These are phyloP conservation scores for Thraustochytrium sp. DNA, from an alignment of 352 stramenopile genomes.

Conservation along the genomic window DNA sequence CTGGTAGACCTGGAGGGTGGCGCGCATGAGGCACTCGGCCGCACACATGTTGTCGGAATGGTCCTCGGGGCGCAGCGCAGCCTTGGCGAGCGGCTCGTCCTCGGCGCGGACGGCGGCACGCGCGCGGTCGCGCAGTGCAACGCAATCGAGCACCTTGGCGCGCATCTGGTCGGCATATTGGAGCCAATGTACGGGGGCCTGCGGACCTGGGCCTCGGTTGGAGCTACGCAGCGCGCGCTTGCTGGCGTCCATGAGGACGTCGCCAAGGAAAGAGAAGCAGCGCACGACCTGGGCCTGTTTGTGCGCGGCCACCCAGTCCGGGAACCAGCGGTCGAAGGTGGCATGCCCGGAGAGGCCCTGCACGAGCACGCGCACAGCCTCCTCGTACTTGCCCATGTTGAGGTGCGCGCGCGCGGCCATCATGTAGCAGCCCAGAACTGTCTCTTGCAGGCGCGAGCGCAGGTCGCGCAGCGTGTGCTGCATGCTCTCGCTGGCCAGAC, in stretches of 20 bases:
- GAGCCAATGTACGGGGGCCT: not conserved
- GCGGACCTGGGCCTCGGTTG: not conserved
- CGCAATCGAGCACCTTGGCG: not conserved
- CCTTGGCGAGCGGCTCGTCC: not conserved
- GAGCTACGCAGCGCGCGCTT: constrained; percentile 19
- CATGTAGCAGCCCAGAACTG: constrained; percentile 7
- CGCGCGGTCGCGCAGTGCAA: not conserved
- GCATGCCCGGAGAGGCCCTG: not conserved
- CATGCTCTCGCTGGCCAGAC: not conserved
- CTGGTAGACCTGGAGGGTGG: not conserved
- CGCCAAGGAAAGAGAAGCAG: not conserved
- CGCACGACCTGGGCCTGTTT: not conserved
- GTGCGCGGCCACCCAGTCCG: not conserved
- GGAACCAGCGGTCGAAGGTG: constrained; percentile 32
- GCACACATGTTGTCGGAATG: not conserved
- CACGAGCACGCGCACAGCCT: not conserved
- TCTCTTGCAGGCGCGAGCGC: not conserved
- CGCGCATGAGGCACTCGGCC: not conserved
- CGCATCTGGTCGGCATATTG: not conserved
- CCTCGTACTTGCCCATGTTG: not conserved
- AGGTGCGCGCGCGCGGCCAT: not conserved
- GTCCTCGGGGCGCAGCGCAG: not conserved
- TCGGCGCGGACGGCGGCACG: not conserved
- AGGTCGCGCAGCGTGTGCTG: constrained; percentile 27
- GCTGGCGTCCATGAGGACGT: not conserved